These are phyloP conservation scores for Omphalea diandra DNA, from an alignment of 441 rosid genomes.

Conservation along the genomic window DNA sequence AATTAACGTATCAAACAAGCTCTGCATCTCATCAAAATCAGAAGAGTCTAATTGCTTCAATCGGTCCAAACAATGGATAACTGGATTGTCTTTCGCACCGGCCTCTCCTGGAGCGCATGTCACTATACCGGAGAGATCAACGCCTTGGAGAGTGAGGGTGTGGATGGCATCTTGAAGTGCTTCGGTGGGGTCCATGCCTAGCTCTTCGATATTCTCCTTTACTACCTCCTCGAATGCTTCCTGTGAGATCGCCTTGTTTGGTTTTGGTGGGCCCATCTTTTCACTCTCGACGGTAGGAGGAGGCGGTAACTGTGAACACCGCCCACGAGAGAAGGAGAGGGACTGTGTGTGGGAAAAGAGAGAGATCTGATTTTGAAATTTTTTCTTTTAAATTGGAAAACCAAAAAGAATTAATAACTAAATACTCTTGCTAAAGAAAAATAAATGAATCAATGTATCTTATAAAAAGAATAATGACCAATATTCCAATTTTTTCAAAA, in stretches of 20 bases:
- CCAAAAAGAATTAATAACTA: too few relatives aligned
- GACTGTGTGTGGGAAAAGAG: too few relatives aligned
- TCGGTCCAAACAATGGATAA: conserved; percentile 57
- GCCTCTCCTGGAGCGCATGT: conserved; percentile 73
- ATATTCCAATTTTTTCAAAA: too few relatives aligned
- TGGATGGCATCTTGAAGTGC: conserved; percentile 90
- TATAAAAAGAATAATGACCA: too few relatives aligned
- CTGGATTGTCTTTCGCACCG: conserved; percentile 56
- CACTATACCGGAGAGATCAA: conserved; percentile 90
- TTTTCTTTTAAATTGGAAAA: too few relatives aligned
- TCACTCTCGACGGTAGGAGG: too few relatives aligned
- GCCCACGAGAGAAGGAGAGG: not conserved
- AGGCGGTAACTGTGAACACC: too few relatives aligned
- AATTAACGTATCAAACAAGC: conserved; percentile 42
- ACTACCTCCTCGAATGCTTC: conserved; percentile 88
- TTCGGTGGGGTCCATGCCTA: conserved; percentile 87
- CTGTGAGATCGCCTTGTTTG: conserved; percentile 64
- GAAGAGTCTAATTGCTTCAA: conserved; percentile 41
- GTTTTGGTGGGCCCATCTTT: conserved; percentile 32
- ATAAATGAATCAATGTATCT: too few relatives aligned
- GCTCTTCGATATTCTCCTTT: conserved; percentile 80
- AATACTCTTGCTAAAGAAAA: too few relatives aligned
- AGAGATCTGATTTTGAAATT: too few relatives aligned
- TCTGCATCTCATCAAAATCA: conserved; percentile 45
- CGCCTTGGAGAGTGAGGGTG: conserved; percentile 88